Evolutionary conservation across 1,284 basidiomycete species (phyloP), one percentile per base, ranked within the genome.

Genomic region (Ustilago xerochloae): DNA sequence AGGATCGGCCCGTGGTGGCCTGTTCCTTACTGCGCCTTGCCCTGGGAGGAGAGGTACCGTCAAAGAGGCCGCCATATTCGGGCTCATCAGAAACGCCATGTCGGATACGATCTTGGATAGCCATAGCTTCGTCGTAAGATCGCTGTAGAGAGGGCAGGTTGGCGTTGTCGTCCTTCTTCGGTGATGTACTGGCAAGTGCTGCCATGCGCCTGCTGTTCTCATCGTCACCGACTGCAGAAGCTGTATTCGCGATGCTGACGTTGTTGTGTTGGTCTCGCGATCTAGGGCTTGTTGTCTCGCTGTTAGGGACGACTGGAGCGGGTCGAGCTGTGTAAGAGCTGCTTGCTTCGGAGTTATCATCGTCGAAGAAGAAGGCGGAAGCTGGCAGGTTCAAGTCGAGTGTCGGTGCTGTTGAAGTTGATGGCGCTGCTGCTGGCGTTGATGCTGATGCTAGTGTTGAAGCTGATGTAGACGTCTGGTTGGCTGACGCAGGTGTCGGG

Each of bases 361-460:
- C 61, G 24, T 63, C 51, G 41, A 56, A 56, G 22, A 63, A 63
- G 55, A 75, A 63, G 48, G 63, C 63, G 28, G 73, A 65, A 30
- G 43, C 53, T 8, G 76, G 73, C 43, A 78, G 41, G 15, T 72
- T 30, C 32, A 78, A 52, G 30, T 78, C 69, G 30, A 78, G 47
- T 6, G 51, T 63, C 10, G 76, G 76, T 16, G 72, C 71, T 0
- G 50, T 28, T 28, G 24, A 30, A 9, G 26, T 30, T n/a, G 16
- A 8, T n/a, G 38, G 2, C 13, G 7, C 38, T n/a, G 6, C n/a
- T 16, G 4, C 18, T 39, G 38, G 13, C 8, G 38, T 8, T 39
- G 38, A 16, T n/a, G 38, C 38, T n/a, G 38, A 9, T 47, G 28
- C 28, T 10, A n/a, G 15, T 24, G 35, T 7, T 7, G 35, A 5